Evolutionary conservation across 1,284 basidiomycete species (phyloP), one percentile per base, ranked within the genome.

Genomic region (Grifola frondosa): DNA sequence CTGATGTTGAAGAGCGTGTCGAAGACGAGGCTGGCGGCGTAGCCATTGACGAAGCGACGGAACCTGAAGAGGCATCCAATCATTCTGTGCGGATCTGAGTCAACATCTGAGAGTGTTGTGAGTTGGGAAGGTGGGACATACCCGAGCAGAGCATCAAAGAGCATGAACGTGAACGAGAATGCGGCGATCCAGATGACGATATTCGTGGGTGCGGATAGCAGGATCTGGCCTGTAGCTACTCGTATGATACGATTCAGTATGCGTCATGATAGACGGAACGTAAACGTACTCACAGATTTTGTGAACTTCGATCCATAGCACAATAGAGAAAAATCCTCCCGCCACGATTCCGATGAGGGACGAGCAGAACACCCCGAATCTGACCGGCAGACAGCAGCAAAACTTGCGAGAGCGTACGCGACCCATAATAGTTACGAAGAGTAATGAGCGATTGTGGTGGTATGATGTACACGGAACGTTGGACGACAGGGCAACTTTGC

Each of bases 351-450:
- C 70, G 17, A 78, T 47, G 20, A 77, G 55, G 34, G 73, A 67
- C 48, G 79, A 66, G 51, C 81, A 75, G 59, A 81, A 76, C 26
- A 81, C 78, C 48, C 80, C 80, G 46, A 80, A 68, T 52, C 78
- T 71, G 60, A 82, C 75, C 37, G 80, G 76, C 56, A 82, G 69
- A 63, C 78, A 81, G 63, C 76, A 79, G 64, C 77, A 81, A 63
- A 81, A 82, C 53, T 61, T 63, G 56, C 62, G 62, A 23, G 60
- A 57, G 41, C 58, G 58, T 37, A 62, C 53, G 59, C 57, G 53
- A 30, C 47, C 52, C 62, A 63, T 63, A 29, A 40, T 51, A 49
- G 26, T 42, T 22, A 11, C 22, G 17, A 7, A 16, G 10, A 8
- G 16, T 29, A 17, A 29, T 21, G 22, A 37, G 20, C 12, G 8